These are phyloP conservation scores for Gaultheria prostrata DNA, from an alignment of 148 eudicot species.

Conservation along the genomic window DNA sequence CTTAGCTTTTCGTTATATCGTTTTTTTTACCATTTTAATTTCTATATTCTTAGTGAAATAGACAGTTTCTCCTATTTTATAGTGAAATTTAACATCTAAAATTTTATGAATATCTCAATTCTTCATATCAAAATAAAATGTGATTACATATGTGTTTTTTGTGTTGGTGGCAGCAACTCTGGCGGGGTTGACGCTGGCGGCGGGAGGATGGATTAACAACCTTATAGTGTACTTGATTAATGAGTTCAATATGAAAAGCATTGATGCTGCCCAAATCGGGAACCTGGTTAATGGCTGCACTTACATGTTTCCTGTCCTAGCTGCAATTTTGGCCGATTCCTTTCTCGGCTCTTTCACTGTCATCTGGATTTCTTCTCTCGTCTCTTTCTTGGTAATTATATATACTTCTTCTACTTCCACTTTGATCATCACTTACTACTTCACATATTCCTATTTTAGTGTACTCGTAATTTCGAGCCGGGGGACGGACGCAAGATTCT, in stretches of 20 bases:
- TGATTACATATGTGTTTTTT: background rate
- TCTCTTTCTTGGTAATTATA: constrained; percentile 38
- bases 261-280: constrained; percentile 31
- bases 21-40: too few relatives aligned
- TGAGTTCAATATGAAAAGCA: constrained; percentile 36
- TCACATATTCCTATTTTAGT: too few relatives aligned
- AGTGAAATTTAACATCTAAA: too few relatives aligned
- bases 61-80: too few relatives aligned
- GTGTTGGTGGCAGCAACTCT: constrained; percentile 31
- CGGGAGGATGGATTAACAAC: constrained; percentile 36
- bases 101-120: too few relatives aligned
- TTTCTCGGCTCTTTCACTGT: constrained; percentile 39
- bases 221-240: constrained; percentile 33
- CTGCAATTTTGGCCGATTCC: constrained; percentile 49
- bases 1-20: too few relatives aligned
- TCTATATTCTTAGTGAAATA: too few relatives aligned
- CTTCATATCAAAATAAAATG: too few relatives aligned
- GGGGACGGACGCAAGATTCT: too few relatives aligned
- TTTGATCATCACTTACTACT: too few relatives aligned
- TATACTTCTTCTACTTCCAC: background rate
- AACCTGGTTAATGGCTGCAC: constrained; percentile 30
- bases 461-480: too few relatives aligned
- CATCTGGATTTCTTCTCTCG: constrained; percentile 41
- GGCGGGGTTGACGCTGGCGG: constrained; percentile 33
- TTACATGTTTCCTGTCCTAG: constrained; percentile 28